Evolutionary conservation across 164 flowering plant species (phyloP), one percentile per base, ranked within the genome.

Genomic region (Litsea cubeba): DNA sequence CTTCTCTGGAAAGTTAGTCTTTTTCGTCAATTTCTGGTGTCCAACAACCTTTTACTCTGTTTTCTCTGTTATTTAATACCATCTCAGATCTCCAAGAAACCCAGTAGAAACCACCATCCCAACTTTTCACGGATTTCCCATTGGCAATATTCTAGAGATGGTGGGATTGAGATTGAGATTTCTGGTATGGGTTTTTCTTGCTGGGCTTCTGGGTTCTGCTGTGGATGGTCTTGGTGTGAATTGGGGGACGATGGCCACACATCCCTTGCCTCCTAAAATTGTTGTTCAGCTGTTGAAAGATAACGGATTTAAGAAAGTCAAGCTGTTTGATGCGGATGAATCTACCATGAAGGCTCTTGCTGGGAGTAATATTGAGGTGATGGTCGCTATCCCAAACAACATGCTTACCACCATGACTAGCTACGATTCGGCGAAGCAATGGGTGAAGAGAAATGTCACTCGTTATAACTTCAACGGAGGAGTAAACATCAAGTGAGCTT

Each of bases 211-310:
- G 69, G 35, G 46, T 66, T 50, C 64, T 65, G 75, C 71, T 26
- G 88, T 76, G 62, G 46, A 76, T 51, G 89, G 89, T 8, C 81
- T 89, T 50, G 93, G 93, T 54, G 88, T 78, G 3, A 89, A 88
- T 64, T 89, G 93, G 93, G 93, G 91, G 22, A 88, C 88, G 0
- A 85, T 80, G 79, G 77, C 87, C n/a, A 81, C 86, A 2, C 93
- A 89, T 71, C 83, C 78, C 46, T 71, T 89, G 65, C 81, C 79
- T 1, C 88, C 89, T 2, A 32, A 68, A 1, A 83, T 75, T 0
- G 87, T 88, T 40, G 91, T 87, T 50, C 76, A 72, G 83, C 35
- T 89, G 78, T 77, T 89, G 7, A 82, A 50, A 62, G 91, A 89
- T 82, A 73, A 73, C 63, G 88, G 89, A 24, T 83, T 71, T 81